These are phyloP conservation scores for Saturnispora diversa DNA, from an alignment of 805 yeast genomes.

Conservation along the genomic window DNA sequence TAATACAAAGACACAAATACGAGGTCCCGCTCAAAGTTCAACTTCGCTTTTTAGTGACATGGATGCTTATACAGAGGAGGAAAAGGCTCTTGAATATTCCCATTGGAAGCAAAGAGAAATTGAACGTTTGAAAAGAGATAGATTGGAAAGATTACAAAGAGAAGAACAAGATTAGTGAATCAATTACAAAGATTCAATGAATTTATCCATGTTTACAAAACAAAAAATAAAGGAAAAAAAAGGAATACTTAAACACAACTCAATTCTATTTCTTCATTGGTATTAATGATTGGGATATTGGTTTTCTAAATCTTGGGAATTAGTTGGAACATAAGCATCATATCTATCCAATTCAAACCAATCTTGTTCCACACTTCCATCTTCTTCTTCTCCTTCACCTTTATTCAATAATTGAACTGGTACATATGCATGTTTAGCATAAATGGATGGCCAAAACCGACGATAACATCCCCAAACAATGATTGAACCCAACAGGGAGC, in stretches of 20 bases:
- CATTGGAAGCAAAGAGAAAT: slow-evolving; percentile 31
- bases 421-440: slow-evolving; percentile 30
- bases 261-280: neutral
- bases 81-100: slow-evolving; percentile 33
- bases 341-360: slow-evolving; percentile 8
- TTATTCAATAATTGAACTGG: slow-evolving; percentile 24
- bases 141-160: slow-evolving; percentile 17
- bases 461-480: slow-evolving; percentile 54
- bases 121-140: slow-evolving; percentile 27
- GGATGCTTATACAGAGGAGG: slow-evolving; percentile 33
- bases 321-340: slow-evolving; percentile 9
- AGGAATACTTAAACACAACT: neutral
- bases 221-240: neutral
- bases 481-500: slow-evolving; percentile 55
- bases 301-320: slow-evolving; percentile 4
- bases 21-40: slow-evolving; percentile 12
- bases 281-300: slow-evolving; percentile 6
- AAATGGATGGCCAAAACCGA: slow-evolving; percentile 41
- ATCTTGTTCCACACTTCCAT: slow-evolving; percentile 10
- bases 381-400: neutral
- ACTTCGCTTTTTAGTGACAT: slow-evolving; percentile 58
- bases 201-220: no score
- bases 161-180: slow-evolving; percentile 24
- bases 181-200: no score
- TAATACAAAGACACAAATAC: neutral